phyloP scores from a whole-genome alignment of 2,329 filamentous ascomycete species.

The Sporothrix mexicana region DNA sequence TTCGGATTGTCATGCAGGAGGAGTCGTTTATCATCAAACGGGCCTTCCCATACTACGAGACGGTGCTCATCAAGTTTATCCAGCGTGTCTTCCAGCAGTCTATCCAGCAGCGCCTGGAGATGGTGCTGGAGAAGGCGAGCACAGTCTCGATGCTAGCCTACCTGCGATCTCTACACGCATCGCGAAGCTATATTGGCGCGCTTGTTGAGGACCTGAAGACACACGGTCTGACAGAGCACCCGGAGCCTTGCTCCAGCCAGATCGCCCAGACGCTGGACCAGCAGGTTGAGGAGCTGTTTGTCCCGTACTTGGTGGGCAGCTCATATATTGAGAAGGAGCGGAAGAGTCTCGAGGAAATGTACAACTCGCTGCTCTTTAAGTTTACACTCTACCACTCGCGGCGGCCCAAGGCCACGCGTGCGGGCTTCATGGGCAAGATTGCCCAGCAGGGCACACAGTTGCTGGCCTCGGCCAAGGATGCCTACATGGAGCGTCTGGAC shows the following conservation, averaged over 20 bases:
- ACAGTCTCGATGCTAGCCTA: slow-evolving; percentile 92
- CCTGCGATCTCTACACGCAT: slow-evolving; percentile 86
- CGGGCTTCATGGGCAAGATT: slow-evolving; percentile 87
- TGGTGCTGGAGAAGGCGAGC: slow-evolving; percentile 93
- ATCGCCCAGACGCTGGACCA: slow-evolving; percentile 77
- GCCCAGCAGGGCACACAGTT: slow-evolving; percentile 90
- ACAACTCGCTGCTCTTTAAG: slow-evolving; percentile 92
- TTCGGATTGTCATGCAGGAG: slow-evolving; percentile 93
- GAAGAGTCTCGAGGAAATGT: slow-evolving; percentile 76
- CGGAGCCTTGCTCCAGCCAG: slow-evolving; percentile 85
- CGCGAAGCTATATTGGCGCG: slow-evolving; percentile 83
- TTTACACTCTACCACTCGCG: slow-evolving; percentile 94
- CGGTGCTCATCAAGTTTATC: slow-evolving; percentile 89
- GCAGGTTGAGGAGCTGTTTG: slow-evolving; percentile 77
- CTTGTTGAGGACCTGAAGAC: slow-evolving; percentile 92
- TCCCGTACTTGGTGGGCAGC: slow-evolving; percentile 71
- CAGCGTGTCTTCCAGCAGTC: slow-evolving; percentile 98
- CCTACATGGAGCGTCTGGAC: slow-evolving; percentile 86
- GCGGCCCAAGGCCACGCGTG: slow-evolving; percentile 82
- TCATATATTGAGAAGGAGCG: slow-evolving; percentile 73
- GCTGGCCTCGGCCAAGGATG: slow-evolving; percentile 84
- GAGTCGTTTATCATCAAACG: slow-evolving; percentile 96
- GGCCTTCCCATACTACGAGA: slow-evolving; percentile 95
- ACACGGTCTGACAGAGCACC: slow-evolving; percentile 93
- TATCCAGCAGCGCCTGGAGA: slow-evolving; percentile 92